Evolutionary conservation across 306 rosid species (phyloP).

Genomic region (Begonia peltatifolia): DNA sequence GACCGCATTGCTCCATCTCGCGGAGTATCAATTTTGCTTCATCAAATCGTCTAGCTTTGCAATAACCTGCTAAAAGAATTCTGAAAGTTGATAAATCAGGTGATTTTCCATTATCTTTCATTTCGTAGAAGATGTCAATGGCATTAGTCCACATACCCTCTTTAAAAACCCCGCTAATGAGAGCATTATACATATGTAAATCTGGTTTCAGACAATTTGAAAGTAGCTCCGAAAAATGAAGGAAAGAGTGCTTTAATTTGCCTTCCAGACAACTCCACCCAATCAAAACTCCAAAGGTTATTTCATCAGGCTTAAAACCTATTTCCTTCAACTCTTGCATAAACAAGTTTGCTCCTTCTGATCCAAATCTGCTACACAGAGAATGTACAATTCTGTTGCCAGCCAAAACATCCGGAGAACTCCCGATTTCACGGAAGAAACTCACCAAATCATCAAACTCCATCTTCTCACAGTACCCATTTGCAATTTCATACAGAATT

Average conservation of each 20-base stretch:
- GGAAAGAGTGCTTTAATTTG: conserved; percentile 40
- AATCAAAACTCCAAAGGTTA: conserved; percentile 72
- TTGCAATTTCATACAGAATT: conserved; percentile 51
- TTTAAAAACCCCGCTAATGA: conserved; percentile 53
- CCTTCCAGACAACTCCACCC: conserved; percentile 64
- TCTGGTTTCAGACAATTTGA: conserved; percentile 29
- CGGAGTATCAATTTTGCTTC: conserved; percentile 34
- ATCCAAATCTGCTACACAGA: conserved; percentile 40
- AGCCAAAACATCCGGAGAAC: conserved; percentile 38
- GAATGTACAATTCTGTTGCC: conserved; percentile 54
- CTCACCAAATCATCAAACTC: conserved; percentile 66
- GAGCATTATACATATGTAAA: conserved; percentile 51
- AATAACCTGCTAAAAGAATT: conserved; percentile 76
- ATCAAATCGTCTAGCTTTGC: conserved; percentile 58
- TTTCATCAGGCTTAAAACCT: conserved; percentile 56
- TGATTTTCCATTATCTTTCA: conserved; percentile 50
- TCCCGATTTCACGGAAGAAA: conserved; percentile 46
- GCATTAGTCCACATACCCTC: conserved; percentile 50
- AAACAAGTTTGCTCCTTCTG: conserved; percentile 33
- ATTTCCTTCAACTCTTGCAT: conserved; percentile 37
- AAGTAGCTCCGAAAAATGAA: conserved; percentile 42
- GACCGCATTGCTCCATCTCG: conserved; percentile 50
- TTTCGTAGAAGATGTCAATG: conserved; percentile 45
- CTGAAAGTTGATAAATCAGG: conserved; percentile 51
- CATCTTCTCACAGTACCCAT: conserved; percentile 72